Evolutionary conservation across 1,139 yeast species (phyloP).

Genomic region (Candida neerlandica): DNA sequence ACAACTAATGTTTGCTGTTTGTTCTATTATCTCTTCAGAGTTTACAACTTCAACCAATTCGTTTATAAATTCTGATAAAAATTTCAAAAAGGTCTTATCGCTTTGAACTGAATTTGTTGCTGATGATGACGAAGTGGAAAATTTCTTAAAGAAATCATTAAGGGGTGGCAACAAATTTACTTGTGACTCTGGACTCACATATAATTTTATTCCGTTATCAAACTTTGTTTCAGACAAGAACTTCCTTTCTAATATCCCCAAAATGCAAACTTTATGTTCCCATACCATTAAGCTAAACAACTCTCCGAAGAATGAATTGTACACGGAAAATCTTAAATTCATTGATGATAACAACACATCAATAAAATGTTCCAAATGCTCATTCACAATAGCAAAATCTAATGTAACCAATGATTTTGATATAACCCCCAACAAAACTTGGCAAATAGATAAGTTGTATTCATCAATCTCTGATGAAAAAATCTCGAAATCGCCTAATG

Average conservation of each 20-base stretch:
- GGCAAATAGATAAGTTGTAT: slow-evolving; percentile 56
- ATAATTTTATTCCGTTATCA: slow-evolving; percentile 14
- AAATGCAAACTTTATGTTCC: slow-evolving; percentile 31
- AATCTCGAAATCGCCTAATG: slow-evolving; percentile 23
- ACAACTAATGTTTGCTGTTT: slow-evolving; percentile 18
- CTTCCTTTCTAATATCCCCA: slow-evolving; percentile 31
- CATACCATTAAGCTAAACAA: slow-evolving; percentile 36
- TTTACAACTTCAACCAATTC: slow-evolving; percentile 22
- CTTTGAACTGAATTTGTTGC: slow-evolving; percentile 26
- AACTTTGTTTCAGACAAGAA: slow-evolving; percentile 25
- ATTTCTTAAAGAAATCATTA: slow-evolving; percentile 43
- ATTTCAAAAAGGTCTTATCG: slow-evolving; percentile 21
- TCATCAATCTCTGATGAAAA: slow-evolving; percentile 37
- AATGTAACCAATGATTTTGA: not conserved
- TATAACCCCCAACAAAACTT: slow-evolving; percentile 39
- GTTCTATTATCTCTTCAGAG: slow-evolving; percentile 10
- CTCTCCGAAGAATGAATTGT: slow-evolving; percentile 46
- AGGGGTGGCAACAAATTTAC: slow-evolving; percentile 29
- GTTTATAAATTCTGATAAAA: slow-evolving; percentile 21
- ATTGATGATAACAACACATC: slow-evolving; percentile 45
- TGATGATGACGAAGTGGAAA: slow-evolving; percentile 31
- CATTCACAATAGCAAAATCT: slow-evolving; percentile 4
- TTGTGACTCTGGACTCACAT: slow-evolving; percentile 4
- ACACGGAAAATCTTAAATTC: slow-evolving; percentile 39
- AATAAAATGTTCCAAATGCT: slow-evolving; percentile 30